A percentile compares a stretch with the other conserved stretches of the same genome.
Conservation (phyloP, 495 filamentous ascomycete species). For the Delitschia confertaspora region DNA sequence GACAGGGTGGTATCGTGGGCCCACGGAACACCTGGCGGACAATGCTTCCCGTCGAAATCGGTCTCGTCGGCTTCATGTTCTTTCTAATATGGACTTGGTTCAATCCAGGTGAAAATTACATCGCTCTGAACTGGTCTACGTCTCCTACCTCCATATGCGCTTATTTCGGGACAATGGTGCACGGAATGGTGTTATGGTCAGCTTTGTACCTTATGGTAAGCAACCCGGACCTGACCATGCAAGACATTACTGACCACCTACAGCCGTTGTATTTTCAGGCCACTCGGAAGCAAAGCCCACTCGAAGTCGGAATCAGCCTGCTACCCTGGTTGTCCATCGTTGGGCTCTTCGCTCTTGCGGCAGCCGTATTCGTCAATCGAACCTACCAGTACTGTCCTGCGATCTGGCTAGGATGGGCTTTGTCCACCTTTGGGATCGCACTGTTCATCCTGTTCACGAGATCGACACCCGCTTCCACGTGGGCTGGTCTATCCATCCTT, state of each 20-base stretch:
- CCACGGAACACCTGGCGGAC: constrained; percentile 41
- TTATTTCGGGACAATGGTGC: constrained; percentile 42
- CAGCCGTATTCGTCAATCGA: constrained; percentile 36
- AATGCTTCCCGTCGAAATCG: constrained; percentile 32
- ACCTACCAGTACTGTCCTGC: constrained; percentile 41
- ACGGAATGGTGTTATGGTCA: constrained; percentile 43
- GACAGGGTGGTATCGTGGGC: constrained; percentile 40
- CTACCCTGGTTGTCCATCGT: constrained; percentile 50
- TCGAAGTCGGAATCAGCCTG: constrained; percentile 48
- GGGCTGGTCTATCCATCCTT: constrained; percentile 41
- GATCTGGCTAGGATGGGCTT: constrained; percentile 44
- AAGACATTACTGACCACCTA: constrained; percentile 2
- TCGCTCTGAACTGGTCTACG: constrained; percentile 43
- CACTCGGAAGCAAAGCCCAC: constrained; percentile 40
- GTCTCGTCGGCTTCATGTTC: constrained; percentile 23
- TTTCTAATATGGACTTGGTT: constrained; percentile 18
- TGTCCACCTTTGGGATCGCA: constrained; percentile 41
- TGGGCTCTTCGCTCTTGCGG: constrained; percentile 31
- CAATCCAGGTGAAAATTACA: constrained; percentile 42
- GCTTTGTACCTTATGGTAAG: constrained; percentile 48
- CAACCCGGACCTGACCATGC: not conserved
- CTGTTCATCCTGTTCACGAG: constrained; percentile 39
- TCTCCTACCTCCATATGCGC: constrained; percentile 37
- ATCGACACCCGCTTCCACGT: constrained; percentile 35
- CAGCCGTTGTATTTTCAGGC: constrained; percentile 52